A percentile compares a stretch with the other conserved stretches of the same genome.
Evolutionary conservation across 2,329 filamentous ascomycete genomes (phyloP).

Genomic region (Trichoderma afroharzianum): DNA sequence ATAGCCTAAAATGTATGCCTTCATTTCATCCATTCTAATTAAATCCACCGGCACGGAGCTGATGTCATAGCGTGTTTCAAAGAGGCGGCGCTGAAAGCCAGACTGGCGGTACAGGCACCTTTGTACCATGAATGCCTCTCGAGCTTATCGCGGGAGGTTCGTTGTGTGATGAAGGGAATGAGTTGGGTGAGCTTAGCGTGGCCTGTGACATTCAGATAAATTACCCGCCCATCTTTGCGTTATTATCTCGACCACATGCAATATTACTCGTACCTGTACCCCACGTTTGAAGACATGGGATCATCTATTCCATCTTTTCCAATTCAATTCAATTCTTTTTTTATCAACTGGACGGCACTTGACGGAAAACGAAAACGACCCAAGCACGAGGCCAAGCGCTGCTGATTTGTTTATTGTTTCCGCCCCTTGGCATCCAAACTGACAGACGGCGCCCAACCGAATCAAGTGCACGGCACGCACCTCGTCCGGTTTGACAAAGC

Average conservation of each 20-base stretch:
- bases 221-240: not conserved
- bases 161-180: not conserved
- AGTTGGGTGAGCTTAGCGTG: not conserved
- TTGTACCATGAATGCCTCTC: not conserved
- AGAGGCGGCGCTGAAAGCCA: not conserved
- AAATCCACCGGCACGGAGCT: not conserved
- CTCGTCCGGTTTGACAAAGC: not conserved
- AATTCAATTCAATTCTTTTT: not conserved
- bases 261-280: not conserved
- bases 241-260: not conserved
- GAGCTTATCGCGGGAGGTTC: not conserved
- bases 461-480: not conserved
- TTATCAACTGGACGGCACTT: not conserved
- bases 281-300: not conserved
- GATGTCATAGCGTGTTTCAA: conserved; percentile 14
- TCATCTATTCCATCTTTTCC: not conserved
- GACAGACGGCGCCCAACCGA: not conserved
- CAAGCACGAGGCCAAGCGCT: not conserved
- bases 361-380: not conserved
- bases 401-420: not conserved
- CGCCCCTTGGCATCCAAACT: not conserved
- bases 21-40: not conserved
- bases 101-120: not conserved
- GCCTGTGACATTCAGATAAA: not conserved
- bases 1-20: not conserved